Base-by-base conservation (phyloP, 2,329 filamentous ascomycete genomes). In the Penicillium vulpinum region DNA sequence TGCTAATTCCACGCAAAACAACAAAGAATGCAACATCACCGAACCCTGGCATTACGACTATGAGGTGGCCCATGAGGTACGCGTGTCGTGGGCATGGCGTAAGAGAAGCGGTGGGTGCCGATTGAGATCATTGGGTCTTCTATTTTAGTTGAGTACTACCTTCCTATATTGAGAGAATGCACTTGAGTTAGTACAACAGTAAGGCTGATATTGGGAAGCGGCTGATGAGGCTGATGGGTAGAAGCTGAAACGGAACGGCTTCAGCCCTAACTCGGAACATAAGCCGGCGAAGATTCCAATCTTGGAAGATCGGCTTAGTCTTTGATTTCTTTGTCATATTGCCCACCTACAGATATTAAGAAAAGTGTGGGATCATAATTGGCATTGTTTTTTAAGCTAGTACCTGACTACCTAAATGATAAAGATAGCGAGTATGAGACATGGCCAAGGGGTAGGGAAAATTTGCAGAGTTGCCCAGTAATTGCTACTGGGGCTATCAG, bases 51-150 rank as follows among this genome's bases (percentile, higher is more conserved):
- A n/a, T n/a, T n/a, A n/a, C n/a, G n/a, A n/a, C n/a, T n/a, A n/a
- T n/a, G n/a, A n/a, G n/a, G n/a, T n/a, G n/a, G n/a, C n/a, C n/a
- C n/a, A n/a, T n/a, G n/a, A n/a, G n/a, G n/a, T n/a, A n/a, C n/a
- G n/a, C n/a, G n/a, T n/a, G n/a, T n/a, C n/a, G n/a, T n/a, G n/a
- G n/a, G n/a, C n/a, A 56, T 2, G 73, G 73, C 26, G 21, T 66
- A 56, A 50, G 59, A 73, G 24, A 76, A 69, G 33, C 59, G 51
- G 56, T 76, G 73, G 3, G 70, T 67, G 39, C 70, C 68, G 48
- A 75, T 70, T 16, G 66, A 66, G 40, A 73, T 52, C 47, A 73
- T 60, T 18, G 61, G 36, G 15, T 46, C 38, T 36, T 54, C 49
- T 9, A 18, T 59, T 18, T 51, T 13, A 9, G 22, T 45, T 13